Evolutionary conservation across 176 grass and related monocot species (phyloP).

Genomic region (Chrysopogon serrulatus): DNA sequence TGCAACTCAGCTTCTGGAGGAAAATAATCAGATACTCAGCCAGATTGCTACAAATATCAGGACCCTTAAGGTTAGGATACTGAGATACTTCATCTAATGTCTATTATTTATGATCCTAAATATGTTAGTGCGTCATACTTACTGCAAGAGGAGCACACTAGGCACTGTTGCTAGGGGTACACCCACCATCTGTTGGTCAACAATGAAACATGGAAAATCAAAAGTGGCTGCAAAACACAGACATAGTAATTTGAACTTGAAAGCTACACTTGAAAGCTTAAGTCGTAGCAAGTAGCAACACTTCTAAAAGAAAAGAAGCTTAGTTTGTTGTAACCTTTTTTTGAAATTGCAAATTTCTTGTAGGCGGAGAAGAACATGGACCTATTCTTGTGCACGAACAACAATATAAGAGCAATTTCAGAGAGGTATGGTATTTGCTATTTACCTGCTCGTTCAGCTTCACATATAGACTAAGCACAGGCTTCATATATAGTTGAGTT

Average conservation of each 20-base stretch:
- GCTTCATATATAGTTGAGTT: background rate
- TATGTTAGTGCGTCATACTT: background rate
- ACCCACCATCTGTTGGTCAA: background rate
- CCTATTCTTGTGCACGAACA: slow-evolving; percentile 53
- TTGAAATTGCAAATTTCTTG: slow-evolving; percentile 25
- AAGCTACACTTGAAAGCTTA: slow-evolving; percentile 21
- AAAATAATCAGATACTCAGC: slow-evolving; percentile 60
- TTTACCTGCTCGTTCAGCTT: background rate
- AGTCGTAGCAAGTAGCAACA: background rate
- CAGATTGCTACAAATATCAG: slow-evolving; percentile 72
- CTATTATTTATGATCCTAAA: background rate
- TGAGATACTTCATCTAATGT: background rate
- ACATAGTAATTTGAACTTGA: background rate
- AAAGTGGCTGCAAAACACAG: background rate
- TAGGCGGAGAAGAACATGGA: slow-evolving; percentile 48
- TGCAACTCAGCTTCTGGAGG: slow-evolving; percentile 60
- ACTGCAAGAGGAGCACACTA: background rate
- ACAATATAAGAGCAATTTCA: slow-evolving; percentile 64
- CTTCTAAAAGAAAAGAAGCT: background rate
- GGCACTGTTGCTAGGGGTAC: background rate
- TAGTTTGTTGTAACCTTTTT: slow-evolving; percentile 1
- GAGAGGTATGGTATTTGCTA: slow-evolving; percentile 47
- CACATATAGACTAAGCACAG: background rate
- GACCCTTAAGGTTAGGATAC: slow-evolving; percentile 48
- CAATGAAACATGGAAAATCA: slow-evolving; percentile 18